A percentile compares a stretch with the other conserved stretches of the same genome.
phyloP scores from a whole-genome alignment of 306 rosid species.

The Lagenaria siceraria region DNA sequence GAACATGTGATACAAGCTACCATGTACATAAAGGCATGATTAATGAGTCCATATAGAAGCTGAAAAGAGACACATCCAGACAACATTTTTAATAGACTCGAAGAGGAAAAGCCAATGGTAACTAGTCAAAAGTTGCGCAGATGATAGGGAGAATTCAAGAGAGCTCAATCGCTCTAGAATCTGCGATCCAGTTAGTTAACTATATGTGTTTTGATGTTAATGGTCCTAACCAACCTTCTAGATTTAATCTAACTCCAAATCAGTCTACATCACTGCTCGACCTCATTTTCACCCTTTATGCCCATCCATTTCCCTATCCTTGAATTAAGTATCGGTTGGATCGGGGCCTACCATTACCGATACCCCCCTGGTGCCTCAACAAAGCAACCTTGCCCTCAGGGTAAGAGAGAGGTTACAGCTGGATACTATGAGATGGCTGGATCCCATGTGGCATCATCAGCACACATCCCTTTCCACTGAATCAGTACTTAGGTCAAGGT shows the following conservation, averaged over 20 bases:
- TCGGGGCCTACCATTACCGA: background rate
- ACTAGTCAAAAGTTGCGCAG: background rate
- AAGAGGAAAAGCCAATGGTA: background rate
- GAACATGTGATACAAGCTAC: background rate
- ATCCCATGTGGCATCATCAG: background rate
- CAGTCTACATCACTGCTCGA: background rate
- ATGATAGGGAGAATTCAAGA: background rate
- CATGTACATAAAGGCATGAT: background rate
- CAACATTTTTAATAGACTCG: background rate
- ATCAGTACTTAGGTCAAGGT: background rate
- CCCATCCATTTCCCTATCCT: background rate
- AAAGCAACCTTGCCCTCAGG: background rate
- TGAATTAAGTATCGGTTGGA: background rate
- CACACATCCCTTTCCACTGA: constrained; percentile 1
- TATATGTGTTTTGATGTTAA: background rate
- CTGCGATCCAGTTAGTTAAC: background rate
- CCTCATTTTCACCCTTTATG: background rate
- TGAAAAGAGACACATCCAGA: background rate
- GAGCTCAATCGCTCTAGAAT: background rate
- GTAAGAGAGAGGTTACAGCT: background rate
- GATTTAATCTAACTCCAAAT: background rate
- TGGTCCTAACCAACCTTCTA: background rate
- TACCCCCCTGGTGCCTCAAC: background rate
- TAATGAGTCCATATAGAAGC: background rate
- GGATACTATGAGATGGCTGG: background rate